Conservation (phyloP, 2,329 filamentous ascomycete genomes). For the Coniella vitis region DNA sequence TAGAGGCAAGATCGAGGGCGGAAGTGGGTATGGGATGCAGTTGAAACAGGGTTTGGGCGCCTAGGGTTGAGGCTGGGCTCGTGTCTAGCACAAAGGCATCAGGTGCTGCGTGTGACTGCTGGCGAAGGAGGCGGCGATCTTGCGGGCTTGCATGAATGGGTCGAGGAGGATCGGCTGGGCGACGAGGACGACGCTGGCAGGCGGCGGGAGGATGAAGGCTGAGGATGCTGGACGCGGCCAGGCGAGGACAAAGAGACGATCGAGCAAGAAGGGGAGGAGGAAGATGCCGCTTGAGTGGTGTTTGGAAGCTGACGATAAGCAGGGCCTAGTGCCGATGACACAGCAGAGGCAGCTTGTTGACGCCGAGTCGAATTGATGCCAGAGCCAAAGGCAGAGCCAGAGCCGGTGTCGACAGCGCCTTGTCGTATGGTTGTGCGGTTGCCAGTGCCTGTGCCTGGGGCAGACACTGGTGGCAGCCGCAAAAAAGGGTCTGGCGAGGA, state of each 20-base stretch:
- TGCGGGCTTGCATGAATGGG: conserved; percentile 1
- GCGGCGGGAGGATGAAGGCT: background rate
- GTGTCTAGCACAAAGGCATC: conserved; percentile 4
- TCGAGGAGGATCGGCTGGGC: background rate
- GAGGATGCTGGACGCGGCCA: background rate
- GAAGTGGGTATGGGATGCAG: conserved; percentile 16
- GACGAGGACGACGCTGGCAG: background rate
- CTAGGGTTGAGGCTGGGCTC: background rate
- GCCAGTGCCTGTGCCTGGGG: conserved; percentile 13
- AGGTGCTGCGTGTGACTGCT: background rate
- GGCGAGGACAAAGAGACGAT: background rate
- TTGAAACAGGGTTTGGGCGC: conserved; percentile 10
- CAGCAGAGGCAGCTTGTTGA: conserved; percentile 6
- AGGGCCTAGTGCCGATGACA: conserved; percentile 4
- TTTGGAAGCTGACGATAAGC: background rate
- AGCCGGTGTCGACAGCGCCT: background rate
- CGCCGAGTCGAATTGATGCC: background rate
- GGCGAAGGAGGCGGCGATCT: conserved; percentile 5
- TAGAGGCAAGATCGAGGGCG: conserved; percentile 16
- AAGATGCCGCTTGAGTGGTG: conserved; percentile 1
- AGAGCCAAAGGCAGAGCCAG: background rate
- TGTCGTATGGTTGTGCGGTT: background rate
- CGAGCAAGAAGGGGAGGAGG: background rate
- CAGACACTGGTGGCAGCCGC: conserved; percentile 15
- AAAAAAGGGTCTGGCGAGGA: conserved; percentile 13